These are phyloP conservation scores for Yamagishiella unicocca DNA, from an alignment of 139 green algal genomes.

Conservation along the genomic window DNA sequence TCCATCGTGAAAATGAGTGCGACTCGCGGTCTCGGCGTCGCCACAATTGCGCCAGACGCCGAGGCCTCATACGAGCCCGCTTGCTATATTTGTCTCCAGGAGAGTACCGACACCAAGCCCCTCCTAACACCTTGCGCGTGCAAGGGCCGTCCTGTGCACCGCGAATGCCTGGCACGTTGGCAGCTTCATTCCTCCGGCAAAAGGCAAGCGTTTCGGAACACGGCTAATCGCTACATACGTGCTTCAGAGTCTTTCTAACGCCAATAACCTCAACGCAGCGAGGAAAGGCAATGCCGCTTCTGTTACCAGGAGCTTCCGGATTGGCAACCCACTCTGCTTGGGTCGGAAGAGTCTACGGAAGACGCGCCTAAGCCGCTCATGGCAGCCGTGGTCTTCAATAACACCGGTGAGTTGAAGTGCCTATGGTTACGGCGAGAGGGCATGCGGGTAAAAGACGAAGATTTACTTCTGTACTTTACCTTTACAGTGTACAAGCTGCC, in stretches of 20 bases:
- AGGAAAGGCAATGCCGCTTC: slow-evolving; percentile 32
- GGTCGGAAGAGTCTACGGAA: neutral
- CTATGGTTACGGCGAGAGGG: no score
- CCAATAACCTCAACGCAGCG: neutral
- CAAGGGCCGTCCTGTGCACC: neutral
- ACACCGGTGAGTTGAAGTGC: neutral
- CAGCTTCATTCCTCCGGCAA: slow-evolving; percentile 24
- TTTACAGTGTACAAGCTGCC: slow-evolving; percentile 21
- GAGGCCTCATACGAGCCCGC: neutral
- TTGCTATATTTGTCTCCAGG: slow-evolving; percentile 40
- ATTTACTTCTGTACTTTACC: neutral
- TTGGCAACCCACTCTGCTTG: slow-evolving; percentile 16
- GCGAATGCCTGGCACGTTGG: slow-evolving; percentile 21
- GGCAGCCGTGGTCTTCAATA: slow-evolving; percentile 30
- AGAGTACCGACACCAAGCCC: neutral
- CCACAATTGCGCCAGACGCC: neutral
- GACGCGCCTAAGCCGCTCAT: slow-evolving; percentile 10
- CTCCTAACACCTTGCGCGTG: slow-evolving; percentile 30
- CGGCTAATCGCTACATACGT: neutral
- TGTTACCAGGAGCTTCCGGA: neutral
- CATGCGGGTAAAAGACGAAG: neutral
- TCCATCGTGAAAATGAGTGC: slow-evolving; percentile 11
- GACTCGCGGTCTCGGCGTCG: neutral
- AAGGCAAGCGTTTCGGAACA: neutral
- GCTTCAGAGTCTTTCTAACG: neutral